phyloP scores from a whole-genome alignment of 2,329 filamentous ascomycete genomes.

The Aspergillus sp. region DNA sequence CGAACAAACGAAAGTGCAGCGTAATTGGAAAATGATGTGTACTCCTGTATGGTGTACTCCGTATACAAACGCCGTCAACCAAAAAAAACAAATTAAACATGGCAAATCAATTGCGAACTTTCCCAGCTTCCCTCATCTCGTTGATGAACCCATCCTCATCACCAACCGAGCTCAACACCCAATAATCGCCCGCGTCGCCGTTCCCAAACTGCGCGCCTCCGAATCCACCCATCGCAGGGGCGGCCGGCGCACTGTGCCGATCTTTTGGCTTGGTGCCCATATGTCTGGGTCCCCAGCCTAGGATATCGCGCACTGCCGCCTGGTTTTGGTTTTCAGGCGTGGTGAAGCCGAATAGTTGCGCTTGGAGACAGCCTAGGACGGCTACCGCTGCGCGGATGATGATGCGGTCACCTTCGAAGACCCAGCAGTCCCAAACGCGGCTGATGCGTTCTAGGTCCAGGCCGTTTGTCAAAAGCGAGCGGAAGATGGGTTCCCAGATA shows the following conservation, averaged over 20 bases:
- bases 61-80: too few species aligned
- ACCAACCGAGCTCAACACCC: conserved; percentile 31
- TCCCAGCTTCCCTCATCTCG: conserved; percentile 36
- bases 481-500: conserved; percentile 48
- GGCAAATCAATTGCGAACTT: conserved; percentile 21
- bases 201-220: conserved; percentile 29
- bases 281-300: conserved; percentile 31
- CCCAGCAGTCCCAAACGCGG: conserved; percentile 54
- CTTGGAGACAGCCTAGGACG: conserved; percentile 35
- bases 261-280: conserved; percentile 25
- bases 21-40: too few species aligned
- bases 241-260: conserved; percentile 28
- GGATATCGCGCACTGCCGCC: conserved; percentile 23
- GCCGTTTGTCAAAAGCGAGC: conserved; percentile 45
- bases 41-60: too few species aligned
- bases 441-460: conserved; percentile 47
- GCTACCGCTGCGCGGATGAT: conserved; percentile 40
- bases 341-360: conserved; percentile 34
- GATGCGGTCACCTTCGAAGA: conserved; percentile 51
- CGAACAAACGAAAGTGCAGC: too few species aligned
- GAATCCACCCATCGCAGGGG: conserved; percentile 22
- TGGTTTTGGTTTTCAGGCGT: conserved; percentile 31
- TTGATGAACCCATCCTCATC: conserved; percentile 37
- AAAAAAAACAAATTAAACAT: too few species aligned
- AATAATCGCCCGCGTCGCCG: conserved; percentile 33